Base-by-base conservation (phyloP, 345 rosid species). In the Salix purpurea region DNA sequence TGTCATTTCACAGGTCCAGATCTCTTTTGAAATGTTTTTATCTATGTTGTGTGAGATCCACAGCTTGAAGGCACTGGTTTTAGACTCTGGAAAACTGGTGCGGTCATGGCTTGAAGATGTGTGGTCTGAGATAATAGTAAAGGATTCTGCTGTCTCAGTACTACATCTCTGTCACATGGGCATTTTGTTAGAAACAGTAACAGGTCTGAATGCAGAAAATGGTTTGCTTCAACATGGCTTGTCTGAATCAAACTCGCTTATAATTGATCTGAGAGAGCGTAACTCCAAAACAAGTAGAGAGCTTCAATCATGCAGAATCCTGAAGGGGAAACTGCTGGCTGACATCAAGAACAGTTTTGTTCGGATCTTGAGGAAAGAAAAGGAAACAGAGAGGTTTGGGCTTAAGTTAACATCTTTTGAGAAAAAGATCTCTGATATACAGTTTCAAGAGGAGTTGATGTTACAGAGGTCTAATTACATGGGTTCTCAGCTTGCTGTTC, bases 151-250 rank as follows among this genome's bases (percentile, higher is more conserved):
- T 73, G 79, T 96, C 67, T 91, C 99, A 39, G 92, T 92, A 74
- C 81, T 96, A 75, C 97, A 96, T 73, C 89, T 89, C 54, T 96
- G 99, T 83, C 96, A 96, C 79, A 92, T 88, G 90, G 98, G 99
- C 67, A 74, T 90, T 85, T 72, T 96, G 84, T 81, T 93, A 84
- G 99, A 96, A 85, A 86, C 90, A 48, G 89, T 90, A 77, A 87
- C 93, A 36, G 98, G 97, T 75, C 74, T 92, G 79, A 90, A 92
- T 84, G 86, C 88, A 4, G 98, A 96, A 87, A 93, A 91, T 77
- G 89, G 94, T 83, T 87, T 96, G 84, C 97, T 96, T 72, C 92
- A 93, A 46, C 87, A 88, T 70, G 95, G 94, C 39, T 86, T 96
- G 79, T 72, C 88, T 77, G 89, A 83, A 72, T 88, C 97, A 44